Evolutionary conservation across 441 rosid species (phyloP), one percentile per base, ranked within the genome.

Genomic region (Brassica balearica): DNA sequence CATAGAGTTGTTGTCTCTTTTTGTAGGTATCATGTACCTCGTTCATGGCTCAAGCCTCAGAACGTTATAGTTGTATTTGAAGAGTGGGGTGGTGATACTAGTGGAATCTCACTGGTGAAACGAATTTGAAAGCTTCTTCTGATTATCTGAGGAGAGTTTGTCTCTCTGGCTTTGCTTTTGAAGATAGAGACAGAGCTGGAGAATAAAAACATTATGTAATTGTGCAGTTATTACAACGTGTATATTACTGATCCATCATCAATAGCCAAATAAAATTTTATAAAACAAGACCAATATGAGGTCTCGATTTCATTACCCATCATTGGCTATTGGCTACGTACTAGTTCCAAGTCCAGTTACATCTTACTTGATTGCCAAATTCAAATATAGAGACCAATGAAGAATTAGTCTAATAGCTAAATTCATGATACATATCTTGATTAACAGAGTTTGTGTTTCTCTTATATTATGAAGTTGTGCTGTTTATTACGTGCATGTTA

Each of bases 11-110:
- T 53, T 55, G 1, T 38, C 11, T 48, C 48, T 58, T 69, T 27
- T 74, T 62, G 71, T 82, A 87, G 91, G 91, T 89, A 87, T 72
- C 91, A 87, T 69, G 75, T 86, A 36, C 93, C 93, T 14, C 85
- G 91, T 12, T 85, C 91, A 38, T 87, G 93, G 93, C 72, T 86
- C 19, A 70, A 73, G 22, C 81, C 71, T 15, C 87, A 84, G 56
- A 87, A 87, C 70, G 27, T 68, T 2, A 14, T 89, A 75, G 87
- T 86, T n/a, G 85, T 89, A 51, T 85, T 89, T 14, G 93, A 89
- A 73, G 91, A 87, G 23, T 84, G 83, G 81, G 93, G 93, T n/a
- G 90, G 93, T 66, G 89, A 87, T 48, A 86, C 89, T 0, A 61
- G 29, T 19, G 87, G 87, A 23, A 84, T 88, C 74, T 73, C 86